Evolutionary conservation across 495 filamentous ascomycete species (phyloP).

Genomic region (Trypethelium eluteriae): DNA sequence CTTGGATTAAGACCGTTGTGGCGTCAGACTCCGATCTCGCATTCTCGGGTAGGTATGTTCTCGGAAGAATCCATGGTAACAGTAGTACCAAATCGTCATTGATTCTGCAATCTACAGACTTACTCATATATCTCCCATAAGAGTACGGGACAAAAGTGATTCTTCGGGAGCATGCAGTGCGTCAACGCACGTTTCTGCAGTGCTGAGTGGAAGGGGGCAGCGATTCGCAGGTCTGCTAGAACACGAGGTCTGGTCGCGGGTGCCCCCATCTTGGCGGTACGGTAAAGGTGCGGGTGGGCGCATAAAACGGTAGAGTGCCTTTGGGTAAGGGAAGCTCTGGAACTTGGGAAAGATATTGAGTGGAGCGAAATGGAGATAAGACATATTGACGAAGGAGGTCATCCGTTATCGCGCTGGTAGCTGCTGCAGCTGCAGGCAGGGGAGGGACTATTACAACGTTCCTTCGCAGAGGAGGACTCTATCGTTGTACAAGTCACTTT

Average conservation of each 20-base stretch:
- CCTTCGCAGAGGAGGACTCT: too few relatives aligned
- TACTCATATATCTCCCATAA: neutral
- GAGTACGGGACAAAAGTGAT: neutral
- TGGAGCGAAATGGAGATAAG: neutral
- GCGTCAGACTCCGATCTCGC: conserved; percentile 10
- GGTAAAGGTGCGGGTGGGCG: neutral
- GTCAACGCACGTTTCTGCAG: conserved; percentile 3
- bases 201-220: neutral
- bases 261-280: neutral
- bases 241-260: neutral
- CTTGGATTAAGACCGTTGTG: neutral
- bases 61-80: neutral
- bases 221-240: neutral
- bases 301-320: neutral
- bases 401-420: neutral
- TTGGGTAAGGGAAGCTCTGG: neutral
- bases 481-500: neutral
- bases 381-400: neutral
- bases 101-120: conserved; percentile 2
- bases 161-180: neutral
- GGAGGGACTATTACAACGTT: neutral
- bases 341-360: neutral
- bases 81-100: conserved; percentile 4
- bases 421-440: neutral
- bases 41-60: neutral